A percentile compares a stretch with the other conserved stretches of the same genome.
These are phyloP conservation scores for Suillus variegatus DNA, from an alignment of 768 basidiomycete species.

Conservation along the genomic window DNA sequence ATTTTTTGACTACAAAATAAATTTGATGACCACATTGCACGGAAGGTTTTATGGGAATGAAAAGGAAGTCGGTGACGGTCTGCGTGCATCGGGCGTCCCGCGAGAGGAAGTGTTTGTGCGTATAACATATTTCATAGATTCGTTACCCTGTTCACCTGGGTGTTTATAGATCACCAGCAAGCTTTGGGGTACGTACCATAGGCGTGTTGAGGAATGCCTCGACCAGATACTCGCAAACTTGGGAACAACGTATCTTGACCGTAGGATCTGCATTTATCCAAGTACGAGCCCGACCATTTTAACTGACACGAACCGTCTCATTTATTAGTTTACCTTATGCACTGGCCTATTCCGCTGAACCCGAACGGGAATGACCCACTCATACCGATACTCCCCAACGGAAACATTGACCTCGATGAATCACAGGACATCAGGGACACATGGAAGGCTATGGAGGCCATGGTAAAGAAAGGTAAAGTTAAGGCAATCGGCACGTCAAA, in stretches of 20 bases:
- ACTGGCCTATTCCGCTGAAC: slow-evolving; percentile 79
- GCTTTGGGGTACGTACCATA: slow-evolving; percentile 68
- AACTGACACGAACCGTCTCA: not conserved
- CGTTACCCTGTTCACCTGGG: too few species aligned
- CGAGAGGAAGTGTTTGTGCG: slow-evolving; percentile 70
- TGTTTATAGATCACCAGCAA: slow-evolving; percentile 54
- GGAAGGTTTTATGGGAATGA: slow-evolving; percentile 71
- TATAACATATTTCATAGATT: slow-evolving; percentile 3
- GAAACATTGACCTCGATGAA: slow-evolving; percentile 65
- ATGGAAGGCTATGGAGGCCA: slow-evolving; percentile 82
- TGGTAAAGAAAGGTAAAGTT: slow-evolving; percentile 70
- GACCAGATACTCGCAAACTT: slow-evolving; percentile 76
- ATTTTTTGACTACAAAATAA: not conserved
- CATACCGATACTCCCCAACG: slow-evolving; percentile 59
- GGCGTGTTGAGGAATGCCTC: slow-evolving; percentile 70
- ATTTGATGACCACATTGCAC: slow-evolving; percentile 2
- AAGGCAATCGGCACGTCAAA: slow-evolving; percentile 74
- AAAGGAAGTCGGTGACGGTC: slow-evolving; percentile 79
- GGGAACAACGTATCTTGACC: slow-evolving; percentile 81
- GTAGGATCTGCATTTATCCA: slow-evolving; percentile 40
- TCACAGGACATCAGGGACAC: slow-evolving; percentile 70
- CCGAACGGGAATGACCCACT: slow-evolving; percentile 62
- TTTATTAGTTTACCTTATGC: slow-evolving; percentile 59
- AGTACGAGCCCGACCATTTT: not conserved
- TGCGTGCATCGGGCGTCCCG: slow-evolving; percentile 74